Conservation (phyloP, 2,329 filamentous ascomycete species). For the Lecanicillium sp. region DNA sequence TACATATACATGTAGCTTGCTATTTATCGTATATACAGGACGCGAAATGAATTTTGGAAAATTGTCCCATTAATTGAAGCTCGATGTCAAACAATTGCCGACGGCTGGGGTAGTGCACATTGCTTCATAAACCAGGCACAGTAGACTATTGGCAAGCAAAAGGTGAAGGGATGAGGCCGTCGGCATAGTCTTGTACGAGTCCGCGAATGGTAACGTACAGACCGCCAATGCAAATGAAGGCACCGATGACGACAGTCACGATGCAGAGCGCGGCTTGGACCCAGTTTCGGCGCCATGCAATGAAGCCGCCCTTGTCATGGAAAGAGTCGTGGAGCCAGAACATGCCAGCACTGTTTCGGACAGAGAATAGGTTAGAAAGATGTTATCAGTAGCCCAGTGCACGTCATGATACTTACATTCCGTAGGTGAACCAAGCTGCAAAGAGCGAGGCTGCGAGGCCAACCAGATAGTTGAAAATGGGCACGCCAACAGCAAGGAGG, state of each 20-base stretch:
- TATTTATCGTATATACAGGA: no score
- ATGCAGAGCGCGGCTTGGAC: constrained; percentile 33
- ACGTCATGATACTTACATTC: constrained; percentile 25
- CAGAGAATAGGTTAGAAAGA: neutral
- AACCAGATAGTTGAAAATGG: constrained; percentile 48
- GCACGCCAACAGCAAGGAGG: constrained; percentile 40
- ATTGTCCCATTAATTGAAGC: no score
- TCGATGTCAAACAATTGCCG: no score
- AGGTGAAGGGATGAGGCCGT: constrained; percentile 13
- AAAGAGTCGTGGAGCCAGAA: constrained; percentile 48
- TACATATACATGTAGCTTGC: no score
- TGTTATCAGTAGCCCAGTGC: neutral
- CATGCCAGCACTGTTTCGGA: constrained; percentile 31
- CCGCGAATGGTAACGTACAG: constrained; percentile 42
- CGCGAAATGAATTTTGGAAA: no score
- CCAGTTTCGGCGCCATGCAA: constrained; percentile 32
- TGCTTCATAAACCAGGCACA: no score
- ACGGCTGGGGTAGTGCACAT: no score
- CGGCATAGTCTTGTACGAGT: constrained; percentile 20
- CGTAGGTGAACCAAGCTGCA: constrained; percentile 49
- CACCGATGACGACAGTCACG: constrained; percentile 38
- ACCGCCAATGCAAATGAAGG: constrained; percentile 42
- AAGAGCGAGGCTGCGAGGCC: constrained; percentile 45
- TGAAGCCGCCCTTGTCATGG: constrained; percentile 33
- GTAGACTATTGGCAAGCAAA: no score